Evolutionary conservation across 225 moss, liverwort and hornwort species (phyloP).

Genomic region (Polytrichum commune): DNA sequence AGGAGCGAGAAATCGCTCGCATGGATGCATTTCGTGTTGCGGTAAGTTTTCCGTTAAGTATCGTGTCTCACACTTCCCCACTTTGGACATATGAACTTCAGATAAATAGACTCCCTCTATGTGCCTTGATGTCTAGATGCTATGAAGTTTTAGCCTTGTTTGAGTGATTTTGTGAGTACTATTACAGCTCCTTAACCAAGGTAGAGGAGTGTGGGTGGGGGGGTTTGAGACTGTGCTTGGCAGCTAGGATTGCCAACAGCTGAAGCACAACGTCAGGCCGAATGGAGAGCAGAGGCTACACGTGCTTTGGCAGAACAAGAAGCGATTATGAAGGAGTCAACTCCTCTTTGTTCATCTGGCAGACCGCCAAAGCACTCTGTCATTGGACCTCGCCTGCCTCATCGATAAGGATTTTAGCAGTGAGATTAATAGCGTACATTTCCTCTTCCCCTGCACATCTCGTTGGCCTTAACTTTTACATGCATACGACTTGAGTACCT

Average conservation of each 20-base stretch:
- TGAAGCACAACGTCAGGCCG: conserved; percentile 92
- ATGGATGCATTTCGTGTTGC: conserved; percentile 93
- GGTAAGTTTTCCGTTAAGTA: conserved; percentile 47
- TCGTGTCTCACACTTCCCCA: not conserved
- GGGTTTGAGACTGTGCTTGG: conserved; percentile 65
- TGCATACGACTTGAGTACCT: not conserved
- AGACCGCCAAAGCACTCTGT: conserved; percentile 55
- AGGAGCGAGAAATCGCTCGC: conserved; percentile 78
- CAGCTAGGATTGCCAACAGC: conserved; percentile 93
- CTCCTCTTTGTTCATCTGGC: conserved; percentile 40
- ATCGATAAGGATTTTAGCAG: conserved; percentile 6
- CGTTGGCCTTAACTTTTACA: not conserved
- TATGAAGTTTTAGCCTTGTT: too few relatives aligned
- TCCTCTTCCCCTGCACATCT: not conserved
- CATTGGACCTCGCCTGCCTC: conserved; percentile 71
- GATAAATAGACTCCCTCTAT: too few relatives aligned
- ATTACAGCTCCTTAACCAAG: conserved; percentile 42
- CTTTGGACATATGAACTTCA: too few relatives aligned
- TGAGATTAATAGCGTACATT: not conserved
- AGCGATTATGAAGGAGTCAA: conserved; percentile 53
- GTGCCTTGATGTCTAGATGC: too few relatives aligned
- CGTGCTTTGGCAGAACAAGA: conserved; percentile 75
- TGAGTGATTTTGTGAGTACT: conserved; percentile 16
- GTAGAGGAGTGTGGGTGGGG: conserved; percentile 32
- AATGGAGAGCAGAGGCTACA: conserved; percentile 94